Evolutionary conservation across 805 yeast species (phyloP), one percentile per base, ranked within the genome.

Genomic region (Clavispora fructus): DNA sequence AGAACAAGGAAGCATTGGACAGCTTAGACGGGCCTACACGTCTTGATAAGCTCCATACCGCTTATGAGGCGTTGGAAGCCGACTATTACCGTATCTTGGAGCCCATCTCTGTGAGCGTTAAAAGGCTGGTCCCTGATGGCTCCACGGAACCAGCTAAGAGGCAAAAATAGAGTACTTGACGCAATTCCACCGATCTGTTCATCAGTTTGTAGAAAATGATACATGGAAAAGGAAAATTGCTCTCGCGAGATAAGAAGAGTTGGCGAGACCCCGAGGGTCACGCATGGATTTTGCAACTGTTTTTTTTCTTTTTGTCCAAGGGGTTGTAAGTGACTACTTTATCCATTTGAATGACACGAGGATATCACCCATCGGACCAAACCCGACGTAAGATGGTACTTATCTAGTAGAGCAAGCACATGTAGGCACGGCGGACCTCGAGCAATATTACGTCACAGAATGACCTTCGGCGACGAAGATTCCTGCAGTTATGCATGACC

Each of bases 1-100:
- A 88, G 60, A 94, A 94, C 66, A 79, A 73, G 55, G 97, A 91
- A 46, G 90, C 89, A 0, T 71, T 94, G 45, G 66, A 64, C 31
- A 85, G 80, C 5, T 66, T 89, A 60, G 89, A 84, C 38, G 72
- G 67, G n/a, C 71, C 78, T 0, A 80, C 81, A n/a, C 72, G 79
- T 50, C 75, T 74, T 50, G 88, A 84, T 55, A 87, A 87, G 56
- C 70, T 89, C 33, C 88, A 87, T 43, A 80, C 83, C 10, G 92
- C 96, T 0, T 88, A 81, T 55, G 76, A 76, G 50, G 67, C 82
- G 29, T 68, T 91, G 43, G 82, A 79, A 45, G 83, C 79, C 41
- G 96, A 88, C 55, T 92, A 90, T 61, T 61, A 65, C 44, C 67
- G 91, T 39, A 78, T 88, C 16, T 58, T 81, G 52, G 62, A 54